Evolutionary conservation across 306 rosid genomes (phyloP).

Genomic region (Dalbergia cochinchinensis): DNA sequence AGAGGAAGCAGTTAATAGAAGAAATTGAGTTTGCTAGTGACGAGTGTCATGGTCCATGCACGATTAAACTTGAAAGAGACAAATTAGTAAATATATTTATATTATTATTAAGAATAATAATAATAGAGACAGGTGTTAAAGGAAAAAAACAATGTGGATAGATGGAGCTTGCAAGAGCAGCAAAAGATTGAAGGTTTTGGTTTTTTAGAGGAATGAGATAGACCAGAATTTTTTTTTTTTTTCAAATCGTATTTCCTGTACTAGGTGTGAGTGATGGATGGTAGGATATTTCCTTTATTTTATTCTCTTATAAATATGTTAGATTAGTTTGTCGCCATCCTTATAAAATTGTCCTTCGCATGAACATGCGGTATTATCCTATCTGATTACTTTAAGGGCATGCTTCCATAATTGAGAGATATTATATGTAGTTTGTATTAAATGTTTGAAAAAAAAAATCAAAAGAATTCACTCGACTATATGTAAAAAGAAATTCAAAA

Average conservation of each 20-base stretch:
- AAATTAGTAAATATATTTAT: neutral
- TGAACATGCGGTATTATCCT: neutral
- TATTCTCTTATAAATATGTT: neutral
- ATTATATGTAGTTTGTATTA: neutral
- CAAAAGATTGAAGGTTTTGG: neutral
- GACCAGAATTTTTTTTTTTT: too few relatives aligned
- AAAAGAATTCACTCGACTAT: too few relatives aligned
- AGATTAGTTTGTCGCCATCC: neutral
- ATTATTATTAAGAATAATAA: neutral
- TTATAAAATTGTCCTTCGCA: neutral
- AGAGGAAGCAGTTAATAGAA: slow-evolving; percentile 29
- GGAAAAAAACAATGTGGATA: neutral
- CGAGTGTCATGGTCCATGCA: slow-evolving; percentile 40
- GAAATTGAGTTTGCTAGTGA: neutral
- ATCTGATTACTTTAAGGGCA: neutral
- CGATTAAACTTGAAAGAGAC: slow-evolving; percentile 12
- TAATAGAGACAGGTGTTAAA: neutral
- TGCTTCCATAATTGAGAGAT: neutral
- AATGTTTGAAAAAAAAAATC: too few relatives aligned
- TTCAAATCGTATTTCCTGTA: too few relatives aligned
- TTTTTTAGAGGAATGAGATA: neutral
- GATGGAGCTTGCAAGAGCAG: neutral
- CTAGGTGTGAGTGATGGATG: too few relatives aligned
- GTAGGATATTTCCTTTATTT: neutral
- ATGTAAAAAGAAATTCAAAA: too few relatives aligned